Evolutionary conservation across 148 eudicot species (phyloP), one percentile per base, ranked within the genome.

Genomic region (Polygonum aviculare): DNA sequence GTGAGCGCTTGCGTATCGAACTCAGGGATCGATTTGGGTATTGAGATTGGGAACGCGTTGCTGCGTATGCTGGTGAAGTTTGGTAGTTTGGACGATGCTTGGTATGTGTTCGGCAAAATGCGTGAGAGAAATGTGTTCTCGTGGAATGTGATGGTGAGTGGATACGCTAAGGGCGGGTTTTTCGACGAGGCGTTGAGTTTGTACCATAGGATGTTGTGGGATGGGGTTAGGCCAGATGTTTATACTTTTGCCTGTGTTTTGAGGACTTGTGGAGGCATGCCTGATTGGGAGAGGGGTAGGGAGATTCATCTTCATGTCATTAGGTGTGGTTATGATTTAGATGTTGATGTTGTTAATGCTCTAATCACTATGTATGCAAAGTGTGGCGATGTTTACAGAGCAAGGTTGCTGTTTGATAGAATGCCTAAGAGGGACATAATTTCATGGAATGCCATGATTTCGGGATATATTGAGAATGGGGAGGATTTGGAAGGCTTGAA

Each of bases 31-130:
- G 71, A 71, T 0, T 76, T 94, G 54, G 81, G 89, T 40, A 5
- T 92, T 72, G 78, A 78, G 36, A 75, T 94, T 10, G 98, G 98
- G 26, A 94, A 94, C 78, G 90, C 93, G 1, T 73, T 94, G 51
- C 78, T 94, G 86, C 86, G 96, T 48, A 87, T 94, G 98, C 86
- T 94, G 69, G 98, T 92, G 59, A 92, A 88, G 84, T 69, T 90
- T 74, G 84, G 88, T 3, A 84, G 82, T 77, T 76, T 94, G 82
- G 82, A 80, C 60, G 89, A 94, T 86, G 97, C 98, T 22, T 94
- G 97, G 98, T 85, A 82, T 71, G 98, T 94, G 86, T 94, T 94
- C 72, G 97, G 93, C 36, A 94, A 81, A 78, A 92, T 94, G 98
- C 80, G 77, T 77, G 93, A 90, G 40, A 89, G 97, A 21, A 85